Base-by-base conservation (phyloP, 371 early-diverging fungal genomes). In the Lichtheimia ornata region DNA sequence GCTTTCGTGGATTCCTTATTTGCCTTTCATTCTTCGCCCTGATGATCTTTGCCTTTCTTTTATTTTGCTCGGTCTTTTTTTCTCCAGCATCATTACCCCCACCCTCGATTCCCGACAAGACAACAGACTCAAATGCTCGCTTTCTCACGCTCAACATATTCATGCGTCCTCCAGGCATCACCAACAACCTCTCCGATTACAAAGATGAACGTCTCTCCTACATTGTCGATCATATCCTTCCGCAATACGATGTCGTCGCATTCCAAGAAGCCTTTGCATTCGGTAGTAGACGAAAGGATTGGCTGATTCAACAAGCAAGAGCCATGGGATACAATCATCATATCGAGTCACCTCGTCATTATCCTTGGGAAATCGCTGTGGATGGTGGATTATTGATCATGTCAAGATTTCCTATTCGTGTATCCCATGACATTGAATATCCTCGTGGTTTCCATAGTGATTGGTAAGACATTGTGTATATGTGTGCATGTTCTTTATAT, bases 231-330 rank as follows among this genome's bases (percentile, higher is more conserved):
- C 70, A 80, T 44, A 67, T 88, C 17, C 69, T 95, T 42, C 82
- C 83, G 12, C 61, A 83, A 7, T 94, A 90, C 68, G 94, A 94
- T 67, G 75, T 95, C 5, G 82, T 95, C 13, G 75, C 84, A 15
- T 76, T 95, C 57, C 94, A 95, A 67, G 96, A 95, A 67, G 82
- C 90, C 54, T 95, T 91, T 77, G 87, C 87, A 9, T 92, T 87
- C 71, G 91, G 88, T 2, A 71, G 79, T 4, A 64, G 81, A 18
- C 79, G 96, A 6, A 76, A 82, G 12, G 74, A 77, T 30, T 64
- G 73, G 28, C 67, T 94, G 27, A 71, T 94, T 15, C 66, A 66
- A 15, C 75, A 73, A 14, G 95, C 94, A 2, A 69, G 84, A 40
- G 50, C 42, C 5, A 47, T 73, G 14, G 96, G 95, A 5, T 88